phyloP scores from a whole-genome alignment of 805 yeast species.

The Kuraishia piskuri region DNA sequence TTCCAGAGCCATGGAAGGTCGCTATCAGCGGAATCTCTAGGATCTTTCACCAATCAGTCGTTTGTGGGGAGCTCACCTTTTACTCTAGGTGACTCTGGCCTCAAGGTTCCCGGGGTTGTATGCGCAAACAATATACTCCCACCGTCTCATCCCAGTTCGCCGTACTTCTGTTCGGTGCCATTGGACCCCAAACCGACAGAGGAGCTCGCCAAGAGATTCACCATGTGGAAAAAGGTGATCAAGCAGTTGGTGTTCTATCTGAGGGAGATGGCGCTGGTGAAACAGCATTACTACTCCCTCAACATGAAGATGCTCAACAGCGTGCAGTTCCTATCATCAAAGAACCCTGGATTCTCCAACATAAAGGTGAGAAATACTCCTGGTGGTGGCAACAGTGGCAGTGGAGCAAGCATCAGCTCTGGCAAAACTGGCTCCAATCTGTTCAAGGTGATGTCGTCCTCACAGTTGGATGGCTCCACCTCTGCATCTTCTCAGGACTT shows the following conservation, averaged over 20 bases:
- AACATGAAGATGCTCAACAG: slow-evolving; percentile 43
- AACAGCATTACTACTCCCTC: slow-evolving; percentile 42
- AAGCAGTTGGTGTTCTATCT: slow-evolving; percentile 45
- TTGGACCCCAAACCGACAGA: slow-evolving; percentile 33
- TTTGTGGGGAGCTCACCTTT: neutral
- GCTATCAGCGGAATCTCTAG: neutral
- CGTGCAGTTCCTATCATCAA: slow-evolving; percentile 30
- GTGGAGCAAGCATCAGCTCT: neutral
- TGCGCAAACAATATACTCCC: slow-evolving; percentile 15
- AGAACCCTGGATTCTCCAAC: slow-evolving; percentile 2
- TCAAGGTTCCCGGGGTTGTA: neutral
- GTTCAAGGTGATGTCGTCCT: neutral
- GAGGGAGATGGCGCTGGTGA: slow-evolving; percentile 40
- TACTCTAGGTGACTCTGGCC: neutral
- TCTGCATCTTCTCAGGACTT: neutral
- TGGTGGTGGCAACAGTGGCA: neutral
- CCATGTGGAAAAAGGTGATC: slow-evolving; percentile 48
- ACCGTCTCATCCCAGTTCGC: slow-evolving; percentile 22
- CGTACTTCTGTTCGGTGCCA: slow-evolving; percentile 24
- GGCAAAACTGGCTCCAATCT: slow-evolving; percentile 4
- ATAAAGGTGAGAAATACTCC: slow-evolving; percentile 2
- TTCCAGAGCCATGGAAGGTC: neutral
- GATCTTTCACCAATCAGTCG: neutral
- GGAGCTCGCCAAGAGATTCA: slow-evolving; percentile 42
- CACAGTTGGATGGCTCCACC: neutral